Evolutionary conservation across 805 yeast species (phyloP).

Genomic region (Torulaspora indica): DNA sequence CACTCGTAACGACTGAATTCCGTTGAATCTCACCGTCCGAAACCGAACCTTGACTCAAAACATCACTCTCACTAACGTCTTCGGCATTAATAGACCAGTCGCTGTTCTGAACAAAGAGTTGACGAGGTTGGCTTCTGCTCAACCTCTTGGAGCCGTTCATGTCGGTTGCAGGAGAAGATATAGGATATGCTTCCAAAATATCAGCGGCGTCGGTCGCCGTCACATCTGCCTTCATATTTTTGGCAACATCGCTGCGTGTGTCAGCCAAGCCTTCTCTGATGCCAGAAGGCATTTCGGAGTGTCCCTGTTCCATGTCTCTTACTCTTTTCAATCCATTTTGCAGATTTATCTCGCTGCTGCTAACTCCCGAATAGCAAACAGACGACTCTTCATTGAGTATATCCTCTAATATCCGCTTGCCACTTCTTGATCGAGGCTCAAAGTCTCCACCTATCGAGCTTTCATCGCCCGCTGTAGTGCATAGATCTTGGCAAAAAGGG

Average conservation of each 20-base stretch:
- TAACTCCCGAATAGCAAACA: constrained; percentile 1
- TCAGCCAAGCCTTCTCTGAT: background rate
- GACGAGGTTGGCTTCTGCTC: background rate
- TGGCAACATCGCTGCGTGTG: background rate
- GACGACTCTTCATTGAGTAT: constrained; percentile 17
- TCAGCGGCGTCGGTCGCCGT: background rate
- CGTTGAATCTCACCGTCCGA: background rate
- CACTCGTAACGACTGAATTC: background rate
- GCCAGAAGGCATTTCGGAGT: background rate
- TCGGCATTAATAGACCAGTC: background rate
- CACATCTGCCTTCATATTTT: background rate
- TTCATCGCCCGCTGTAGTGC: constrained; percentile 7
- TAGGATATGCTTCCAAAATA: constrained; percentile 9
- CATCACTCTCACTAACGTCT: background rate
- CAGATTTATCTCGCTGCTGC: too few relatives aligned
- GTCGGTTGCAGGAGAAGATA: constrained; percentile 16
- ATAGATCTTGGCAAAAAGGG: constrained; percentile 24
- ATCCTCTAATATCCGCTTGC: constrained; percentile 17
- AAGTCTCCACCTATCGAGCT: background rate
- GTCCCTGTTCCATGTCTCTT: background rate
- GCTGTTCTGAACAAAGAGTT: constrained; percentile 3
- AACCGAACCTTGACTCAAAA: background rate
- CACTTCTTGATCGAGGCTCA: background rate
- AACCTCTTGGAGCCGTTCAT: background rate
- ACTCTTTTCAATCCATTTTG: background rate